phyloP scores from a whole-genome alignment of 2,329 filamentous ascomycete genomes.

The Penicillium concentricum region DNA sequence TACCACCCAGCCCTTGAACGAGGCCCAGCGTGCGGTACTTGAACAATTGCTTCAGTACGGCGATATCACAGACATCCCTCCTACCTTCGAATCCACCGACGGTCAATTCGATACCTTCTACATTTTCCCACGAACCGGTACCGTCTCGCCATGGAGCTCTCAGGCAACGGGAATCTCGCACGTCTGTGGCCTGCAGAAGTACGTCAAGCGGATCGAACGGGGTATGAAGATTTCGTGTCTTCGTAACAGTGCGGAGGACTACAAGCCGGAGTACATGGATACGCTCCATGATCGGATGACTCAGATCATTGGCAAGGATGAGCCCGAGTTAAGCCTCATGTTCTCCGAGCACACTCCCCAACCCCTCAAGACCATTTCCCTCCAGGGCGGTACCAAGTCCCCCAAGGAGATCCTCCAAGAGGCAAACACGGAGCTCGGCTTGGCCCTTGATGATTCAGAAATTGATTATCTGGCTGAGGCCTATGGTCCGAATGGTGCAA shows the following conservation, averaged over 20 bases:
- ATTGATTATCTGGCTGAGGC: slow-evolving; percentile 92
- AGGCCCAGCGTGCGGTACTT: slow-evolving; percentile 52
- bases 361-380: slow-evolving; percentile 71
- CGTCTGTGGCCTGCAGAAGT: slow-evolving; percentile 76
- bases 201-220: slow-evolving; percentile 78
- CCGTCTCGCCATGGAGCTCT: slow-evolving; percentile 93
- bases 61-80: slow-evolving; percentile 51
- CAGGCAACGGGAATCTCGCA: slow-evolving; percentile 92
- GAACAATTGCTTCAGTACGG: slow-evolving; percentile 63
- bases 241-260: slow-evolving; percentile 56
- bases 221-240: slow-evolving; percentile 72
- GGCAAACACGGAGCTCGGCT: slow-evolving; percentile 79
- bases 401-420: slow-evolving; percentile 72
- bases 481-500: slow-evolving; percentile 63
- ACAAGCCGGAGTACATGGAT: slow-evolving; percentile 60
- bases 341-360: slow-evolving; percentile 69
- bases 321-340: slow-evolving; percentile 71
- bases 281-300: slow-evolving; percentile 93
- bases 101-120: slow-evolving; percentile 62
- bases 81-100: slow-evolving; percentile 47
- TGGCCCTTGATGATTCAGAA: slow-evolving; percentile 83
- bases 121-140: slow-evolving; percentile 75
- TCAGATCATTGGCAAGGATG: slow-evolving; percentile 67
- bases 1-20: slow-evolving; percentile 50
- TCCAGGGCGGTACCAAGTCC: slow-evolving; percentile 63